These are phyloP conservation scores for Geotrichum bryndzae DNA, from an alignment of 1,139 yeast species.

Conservation along the genomic window DNA sequence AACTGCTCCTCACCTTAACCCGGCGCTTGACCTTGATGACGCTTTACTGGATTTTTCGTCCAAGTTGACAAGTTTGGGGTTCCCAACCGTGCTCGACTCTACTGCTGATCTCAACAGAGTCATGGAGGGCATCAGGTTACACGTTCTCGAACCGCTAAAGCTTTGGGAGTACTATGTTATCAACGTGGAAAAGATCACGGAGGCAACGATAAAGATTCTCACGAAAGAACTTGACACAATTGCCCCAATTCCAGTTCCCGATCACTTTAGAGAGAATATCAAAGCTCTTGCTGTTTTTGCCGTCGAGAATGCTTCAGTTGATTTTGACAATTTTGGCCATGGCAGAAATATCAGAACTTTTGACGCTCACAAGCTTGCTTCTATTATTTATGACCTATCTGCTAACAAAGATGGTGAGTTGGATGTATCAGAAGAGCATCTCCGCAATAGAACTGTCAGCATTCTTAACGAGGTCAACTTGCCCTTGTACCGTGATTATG, in stretches of 20 bases:
- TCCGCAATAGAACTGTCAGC: conserved; percentile 36
- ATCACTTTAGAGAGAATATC: conserved; percentile 35
- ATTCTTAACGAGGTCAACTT: conserved; percentile 73
- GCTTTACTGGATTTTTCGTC: conserved; percentile 59
- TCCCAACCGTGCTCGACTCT: conserved; percentile 49
- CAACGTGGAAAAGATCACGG: conserved; percentile 39
- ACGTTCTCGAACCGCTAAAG: conserved; percentile 60
- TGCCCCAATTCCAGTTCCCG: conserved; percentile 16
- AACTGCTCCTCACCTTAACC: conserved; percentile 81
- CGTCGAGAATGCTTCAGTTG: conserved; percentile 39
- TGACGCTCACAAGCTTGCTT: conserved; percentile 38
- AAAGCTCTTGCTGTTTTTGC: conserved; percentile 46
- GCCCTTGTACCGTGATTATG: conserved; percentile 67
- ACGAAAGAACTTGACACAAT: background rate
- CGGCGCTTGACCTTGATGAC: conserved; percentile 81
- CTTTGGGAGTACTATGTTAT: conserved; percentile 88
- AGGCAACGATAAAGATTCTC: conserved; percentile 20
- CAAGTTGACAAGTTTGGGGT: conserved; percentile 48
- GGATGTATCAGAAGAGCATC: conserved; percentile 2
- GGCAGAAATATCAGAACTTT: conserved; percentile 52
- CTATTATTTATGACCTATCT: conserved; percentile 21
- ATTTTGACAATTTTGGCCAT: conserved; percentile 40
- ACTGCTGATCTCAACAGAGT: conserved; percentile 52
- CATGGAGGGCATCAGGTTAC: conserved; percentile 58
- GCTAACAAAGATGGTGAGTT: conserved; percentile 35